Conservation (phyloP, 129 eudicot genomes). For the Flaveria linearis region DNA sequence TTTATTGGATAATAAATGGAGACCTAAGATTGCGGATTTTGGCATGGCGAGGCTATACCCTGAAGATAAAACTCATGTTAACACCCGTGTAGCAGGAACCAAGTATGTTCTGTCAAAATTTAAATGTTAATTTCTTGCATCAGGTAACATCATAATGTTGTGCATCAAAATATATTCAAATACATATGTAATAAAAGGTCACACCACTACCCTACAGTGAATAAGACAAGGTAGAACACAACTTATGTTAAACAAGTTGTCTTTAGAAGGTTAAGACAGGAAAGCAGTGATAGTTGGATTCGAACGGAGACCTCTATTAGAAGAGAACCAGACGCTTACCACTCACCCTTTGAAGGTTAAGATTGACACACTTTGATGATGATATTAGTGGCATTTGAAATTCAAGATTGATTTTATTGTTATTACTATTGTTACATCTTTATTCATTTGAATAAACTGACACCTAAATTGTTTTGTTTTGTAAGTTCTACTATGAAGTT, state of each 20-base stretch:
- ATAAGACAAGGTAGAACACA: no score
- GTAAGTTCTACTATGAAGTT: not conserved
- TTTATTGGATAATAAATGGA: conserved; percentile 68
- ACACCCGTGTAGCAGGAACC: conserved; percentile 88
- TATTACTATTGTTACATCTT: not conserved
- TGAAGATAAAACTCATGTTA: conserved; percentile 78
- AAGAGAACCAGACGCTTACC: not conserved
- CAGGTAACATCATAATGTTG: not conserved
- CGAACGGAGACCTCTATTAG: not conserved
- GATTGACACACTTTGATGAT: not conserved
- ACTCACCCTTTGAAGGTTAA: not conserved
- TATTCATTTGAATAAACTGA: not conserved
- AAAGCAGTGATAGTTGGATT: not conserved
- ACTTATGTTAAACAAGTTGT: not conserved
- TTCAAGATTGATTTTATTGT: not conserved
- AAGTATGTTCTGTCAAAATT: conserved; percentile 51
- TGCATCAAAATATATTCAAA: conserved; percentile 8
- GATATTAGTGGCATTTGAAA: not conserved
- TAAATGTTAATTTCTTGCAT: not conserved
- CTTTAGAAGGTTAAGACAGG: not conserved
- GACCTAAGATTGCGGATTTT: conserved; percentile 89
- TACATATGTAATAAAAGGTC: conserved; percentile 4
- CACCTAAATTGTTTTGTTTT: not conserved
- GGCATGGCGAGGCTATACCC: conserved; percentile 85
- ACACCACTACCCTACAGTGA: not conserved